Base-by-base conservation (phyloP, 805 yeast species). In the Candida nanaspora region DNA sequence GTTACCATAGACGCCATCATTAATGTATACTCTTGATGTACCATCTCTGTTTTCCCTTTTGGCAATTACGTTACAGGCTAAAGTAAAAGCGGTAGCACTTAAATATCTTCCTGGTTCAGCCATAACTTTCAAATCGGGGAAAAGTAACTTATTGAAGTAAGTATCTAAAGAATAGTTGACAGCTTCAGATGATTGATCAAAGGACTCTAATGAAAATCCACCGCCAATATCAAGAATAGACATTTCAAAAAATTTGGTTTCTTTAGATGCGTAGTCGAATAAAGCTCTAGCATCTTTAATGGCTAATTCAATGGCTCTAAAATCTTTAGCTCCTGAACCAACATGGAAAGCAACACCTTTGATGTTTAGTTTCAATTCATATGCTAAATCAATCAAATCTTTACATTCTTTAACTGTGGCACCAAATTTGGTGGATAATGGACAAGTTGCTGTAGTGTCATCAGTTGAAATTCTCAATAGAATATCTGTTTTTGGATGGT, bases 101-200 rank as follows among this genome's bases (percentile, higher is more conserved):
- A 87, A 77, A 57, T 82, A 88, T 48, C 98, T 75, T 43, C 98
- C 98, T 3, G 96, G 95, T 58, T 91, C 98, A 13, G 96, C 94
- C 57, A 91, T 84, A 44, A 91, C 63, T 41, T 54, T 49, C 40
- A 76, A 55, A 35, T 60, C 42, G 21, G 55, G 43, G 35, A 48
- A 53, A 30, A 50, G 46, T 23, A 49, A 52, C 4, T 62, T 53
- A 1, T 91, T 86, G 66, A 88, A 91, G 53, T 65, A 69, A 41
- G 65, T 55, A 35, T 71, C 76, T 46, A 89, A 62, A 3, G 84
- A 70, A 13, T 53, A 45, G 43, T 72, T 70, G 46, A 91, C 72
- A 38, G 79, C 74, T 7, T 56, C 53, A 8, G 91, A 76, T 10
- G 86, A 70, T 35, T 70, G 67, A 13, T 60, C 69, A 56, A 88